Base-by-base conservation (phyloP, 169 alveolate genomes). In the Theileria luwenshuni region DNA sequence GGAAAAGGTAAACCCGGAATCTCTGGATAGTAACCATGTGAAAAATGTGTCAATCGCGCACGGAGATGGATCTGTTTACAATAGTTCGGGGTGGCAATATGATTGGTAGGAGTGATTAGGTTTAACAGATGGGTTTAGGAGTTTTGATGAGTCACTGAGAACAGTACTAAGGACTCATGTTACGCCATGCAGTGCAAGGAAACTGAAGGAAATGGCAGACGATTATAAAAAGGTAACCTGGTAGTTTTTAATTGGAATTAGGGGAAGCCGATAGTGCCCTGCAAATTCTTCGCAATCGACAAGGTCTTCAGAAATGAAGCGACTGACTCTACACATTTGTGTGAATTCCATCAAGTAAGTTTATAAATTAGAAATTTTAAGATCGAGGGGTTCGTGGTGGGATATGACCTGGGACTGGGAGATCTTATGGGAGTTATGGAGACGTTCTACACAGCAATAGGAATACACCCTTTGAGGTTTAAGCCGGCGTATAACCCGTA, bases 401-500 rank as follows among this genome's bases (percentile, higher is more conserved):
- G 96, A 69, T 89, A 92, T 67, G 91, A 94, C 60, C 85, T 96
- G 52, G 97, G 98, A 21, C 85, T 97, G 25, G 94, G 95, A 10
- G 96, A 95, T 79, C 84, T 97, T 28, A 92, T 95, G 70, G 98
- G 97, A 6, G 90, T 96, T 17, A 80, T 97, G 54, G 85, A 91
- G 48, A 92, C 94, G 33, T 97, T 96, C 91, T 97, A 95, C 80
- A 87, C 90, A 43, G 92, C 95, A 77, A 95, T 97, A 41, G 99
- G 99, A n/a, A 95, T 97, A 33, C 85, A 87, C 6, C 72, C 94
- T 59, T 69, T 92, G 61, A 70, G 95, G 83, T 98, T 96, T 92
- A 98, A 98, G 90, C 99, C 99, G 17, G 99, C 99, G 21, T 98
- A 96, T 90, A 98, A 98, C 84, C 99, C 99, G 19, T 98, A 98